phyloP scores from a whole-genome alignment of 2,329 filamentous ascomycete genomes.

The Coniochaeta sp. region DNA sequence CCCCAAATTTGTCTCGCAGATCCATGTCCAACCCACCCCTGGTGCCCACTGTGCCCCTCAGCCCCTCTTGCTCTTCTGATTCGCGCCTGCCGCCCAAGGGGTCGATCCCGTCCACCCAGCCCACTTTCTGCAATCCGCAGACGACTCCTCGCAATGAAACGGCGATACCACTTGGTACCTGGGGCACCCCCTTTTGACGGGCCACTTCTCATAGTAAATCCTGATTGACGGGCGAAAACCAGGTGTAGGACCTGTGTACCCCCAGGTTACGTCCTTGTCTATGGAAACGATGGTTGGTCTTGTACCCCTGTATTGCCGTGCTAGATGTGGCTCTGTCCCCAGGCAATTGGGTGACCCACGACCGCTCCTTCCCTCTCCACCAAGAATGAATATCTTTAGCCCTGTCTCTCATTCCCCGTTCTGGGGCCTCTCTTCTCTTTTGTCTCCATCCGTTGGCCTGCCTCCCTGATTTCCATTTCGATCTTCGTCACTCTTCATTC shows the following conservation, averaged over 20 bases:
- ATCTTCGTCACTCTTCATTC: neutral
- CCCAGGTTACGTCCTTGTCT: neutral
- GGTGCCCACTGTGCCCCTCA: neutral
- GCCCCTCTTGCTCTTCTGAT: neutral
- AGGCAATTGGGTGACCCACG: neutral
- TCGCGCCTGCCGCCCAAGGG: slow-evolving; percentile 1
- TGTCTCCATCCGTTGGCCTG: neutral
- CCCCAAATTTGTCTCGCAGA: neutral
- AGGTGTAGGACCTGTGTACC: neutral
- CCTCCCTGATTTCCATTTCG: neutral
- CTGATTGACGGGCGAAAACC: neutral
- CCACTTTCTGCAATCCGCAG: neutral
- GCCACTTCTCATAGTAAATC: neutral
- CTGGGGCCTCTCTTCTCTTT: neutral
- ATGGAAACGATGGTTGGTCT: neutral
- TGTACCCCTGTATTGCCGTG: neutral
- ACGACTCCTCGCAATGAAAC: neutral
- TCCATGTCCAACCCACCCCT: neutral
- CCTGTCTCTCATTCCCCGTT: slow-evolving; percentile 1
- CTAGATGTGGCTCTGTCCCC: neutral
- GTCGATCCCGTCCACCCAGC: neutral
- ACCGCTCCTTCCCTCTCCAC: neutral
- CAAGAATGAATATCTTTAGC: slow-evolving; percentile 1
- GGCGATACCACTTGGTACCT: neutral
- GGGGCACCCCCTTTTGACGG: neutral